Percentiles rank a stretch among this genome's conserved stretches.
These are phyloP conservation scores for Phaeotremella skinneri DNA, from an alignment of 768 basidiomycete genomes.

Conservation along the genomic window DNA sequence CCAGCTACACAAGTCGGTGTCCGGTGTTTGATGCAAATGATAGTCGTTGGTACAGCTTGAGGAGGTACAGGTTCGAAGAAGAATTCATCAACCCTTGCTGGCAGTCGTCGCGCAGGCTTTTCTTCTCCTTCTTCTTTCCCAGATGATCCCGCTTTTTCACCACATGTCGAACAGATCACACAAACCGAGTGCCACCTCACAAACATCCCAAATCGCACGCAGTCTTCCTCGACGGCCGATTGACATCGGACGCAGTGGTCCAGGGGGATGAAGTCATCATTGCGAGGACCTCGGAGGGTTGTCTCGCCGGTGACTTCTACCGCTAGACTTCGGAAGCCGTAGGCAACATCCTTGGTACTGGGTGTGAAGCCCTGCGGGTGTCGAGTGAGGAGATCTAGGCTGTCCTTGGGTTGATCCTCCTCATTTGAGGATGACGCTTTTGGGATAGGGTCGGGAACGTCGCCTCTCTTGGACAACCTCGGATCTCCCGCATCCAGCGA, in stretches of 20 bases:
- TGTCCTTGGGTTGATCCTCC: conserved; percentile 39
- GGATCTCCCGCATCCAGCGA: conserved; percentile 59
- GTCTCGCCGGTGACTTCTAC: conserved; percentile 56
- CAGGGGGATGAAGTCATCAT: conserved; percentile 38
- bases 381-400: conserved; percentile 33
- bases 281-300: conserved; percentile 45
- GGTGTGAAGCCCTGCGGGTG: conserved; percentile 57
- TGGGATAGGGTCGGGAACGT: conserved; percentile 22
- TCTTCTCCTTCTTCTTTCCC: conserved; percentile 59
- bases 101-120: conserved; percentile 63
- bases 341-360: conserved; percentile 83
- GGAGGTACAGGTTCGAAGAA: conserved; percentile 57
- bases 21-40: conserved; percentile 76
- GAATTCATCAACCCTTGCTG: conserved; percentile 76
- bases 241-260: conserved; percentile 89
- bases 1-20: conserved; percentile 66
- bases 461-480: conserved; percentile 37
- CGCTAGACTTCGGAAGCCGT: conserved; percentile 90
- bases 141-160: conserved; percentile 63
- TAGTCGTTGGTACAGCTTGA: conserved; percentile 49
- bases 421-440: conserved; percentile 57
- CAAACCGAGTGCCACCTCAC: conserved; percentile 96
- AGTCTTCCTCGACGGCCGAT: conserved; percentile 94
- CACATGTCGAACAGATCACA: conserved; percentile 77
- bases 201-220: conserved; percentile 90